A percentile compares a stretch with the other conserved stretches of the same genome.
Conservation (phyloP, 1,139 yeast genomes). For the Kurtzmaniella quercitrusa region DNA sequence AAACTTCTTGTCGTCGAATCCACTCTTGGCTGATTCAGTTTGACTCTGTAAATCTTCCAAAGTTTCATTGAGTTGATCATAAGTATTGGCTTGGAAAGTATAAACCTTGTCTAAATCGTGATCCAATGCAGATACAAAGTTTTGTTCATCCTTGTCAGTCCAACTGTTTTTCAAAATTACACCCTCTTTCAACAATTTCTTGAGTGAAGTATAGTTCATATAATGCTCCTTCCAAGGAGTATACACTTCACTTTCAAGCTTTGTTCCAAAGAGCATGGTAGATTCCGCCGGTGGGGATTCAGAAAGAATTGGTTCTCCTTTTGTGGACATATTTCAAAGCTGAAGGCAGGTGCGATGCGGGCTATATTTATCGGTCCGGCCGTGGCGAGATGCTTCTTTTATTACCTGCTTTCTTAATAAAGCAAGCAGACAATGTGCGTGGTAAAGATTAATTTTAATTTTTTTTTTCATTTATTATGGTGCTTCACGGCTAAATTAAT, state of each 20-base stretch:
- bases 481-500: constrained; percentile 1
- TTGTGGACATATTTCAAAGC: neutral
- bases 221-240: constrained; percentile 88
- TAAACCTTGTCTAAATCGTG: constrained; percentile 90
- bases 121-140: constrained; percentile 79
- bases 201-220: constrained; percentile 73
- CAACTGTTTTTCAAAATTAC: constrained; percentile 55
- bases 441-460: neutral
- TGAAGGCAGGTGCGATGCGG: neutral
- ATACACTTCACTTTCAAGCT: constrained; percentile 74
- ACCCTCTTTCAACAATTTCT: constrained; percentile 78
- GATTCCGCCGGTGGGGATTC: neutral
- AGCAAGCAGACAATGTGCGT: neutral
- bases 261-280: constrained; percentile 79
- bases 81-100: constrained; percentile 72
- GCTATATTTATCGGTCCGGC: neutral
- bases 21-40: constrained; percentile 28
- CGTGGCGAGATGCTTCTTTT: neutral
- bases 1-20: constrained; percentile 53
- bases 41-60: constrained; percentile 58
- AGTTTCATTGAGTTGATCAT: constrained; percentile 61
- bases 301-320: too few species aligned
- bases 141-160: constrained; percentile 79
- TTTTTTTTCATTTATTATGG: too few species aligned
- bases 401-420: neutral